Conservation (phyloP, 345 rosid species). For the rapeseed (Brassica napus) region DNA sequence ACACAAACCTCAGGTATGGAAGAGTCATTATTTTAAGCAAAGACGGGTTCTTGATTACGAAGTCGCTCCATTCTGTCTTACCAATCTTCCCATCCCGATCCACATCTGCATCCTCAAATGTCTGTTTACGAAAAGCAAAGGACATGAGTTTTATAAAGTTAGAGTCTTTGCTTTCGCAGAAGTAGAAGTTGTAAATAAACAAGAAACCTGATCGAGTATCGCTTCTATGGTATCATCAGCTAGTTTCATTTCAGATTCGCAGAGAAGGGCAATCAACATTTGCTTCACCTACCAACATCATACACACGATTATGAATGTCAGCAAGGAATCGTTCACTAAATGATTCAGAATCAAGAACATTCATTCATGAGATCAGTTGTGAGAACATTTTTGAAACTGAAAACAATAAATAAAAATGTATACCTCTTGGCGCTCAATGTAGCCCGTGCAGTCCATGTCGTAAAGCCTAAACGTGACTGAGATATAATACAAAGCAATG, state of each 20-base stretch:
- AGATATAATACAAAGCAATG: slow-evolving; percentile 23
- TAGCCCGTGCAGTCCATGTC: slow-evolving; percentile 86
- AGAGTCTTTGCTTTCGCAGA: background rate
- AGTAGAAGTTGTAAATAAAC: background rate
- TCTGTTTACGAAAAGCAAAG: slow-evolving; percentile 45
- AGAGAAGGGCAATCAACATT: slow-evolving; percentile 93
- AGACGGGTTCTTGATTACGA: slow-evolving; percentile 80
- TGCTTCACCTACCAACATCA: slow-evolving; percentile 79
- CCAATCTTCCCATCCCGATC: slow-evolving; percentile 86
- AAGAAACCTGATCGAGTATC: slow-evolving; percentile 79
- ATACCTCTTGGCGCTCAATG: slow-evolving; percentile 93
- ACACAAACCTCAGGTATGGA: slow-evolving; percentile 74
- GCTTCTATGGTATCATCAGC: slow-evolving; percentile 91
- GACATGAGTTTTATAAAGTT: background rate
- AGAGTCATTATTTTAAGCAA: slow-evolving; percentile 91
- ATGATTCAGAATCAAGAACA: slow-evolving; percentile 7
- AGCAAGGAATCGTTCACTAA: background rate
- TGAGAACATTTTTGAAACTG: background rate
- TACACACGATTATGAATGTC: slow-evolving; percentile 37
- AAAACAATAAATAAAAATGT: background rate
- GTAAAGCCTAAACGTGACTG: slow-evolving; percentile 92
- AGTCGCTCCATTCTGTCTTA: slow-evolving; percentile 75
- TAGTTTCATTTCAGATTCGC: slow-evolving; percentile 95
- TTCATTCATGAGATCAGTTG: background rate
- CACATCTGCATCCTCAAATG: slow-evolving; percentile 83